Evolutionary conservation across 306 rosid genomes (phyloP), one percentile per base, ranked within the genome.

Genomic region (Quercus gilva): DNA sequence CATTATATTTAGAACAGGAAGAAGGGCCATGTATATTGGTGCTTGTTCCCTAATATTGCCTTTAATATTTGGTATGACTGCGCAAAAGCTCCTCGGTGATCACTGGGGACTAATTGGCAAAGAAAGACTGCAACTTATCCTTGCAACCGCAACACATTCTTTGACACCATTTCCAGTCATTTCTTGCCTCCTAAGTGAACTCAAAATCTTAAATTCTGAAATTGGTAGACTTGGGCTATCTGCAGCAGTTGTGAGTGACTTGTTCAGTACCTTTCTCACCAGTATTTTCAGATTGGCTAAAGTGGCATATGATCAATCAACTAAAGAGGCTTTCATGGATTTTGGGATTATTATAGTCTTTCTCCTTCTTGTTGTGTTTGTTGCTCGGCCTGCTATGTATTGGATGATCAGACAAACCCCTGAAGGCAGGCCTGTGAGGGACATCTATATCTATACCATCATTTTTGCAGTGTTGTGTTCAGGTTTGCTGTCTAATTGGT

Each of bases 321-420:
- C 26, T 3, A 6, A 4, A 5, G 37, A 10, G 3, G 86, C 84
- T 3, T 4, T 76, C 5, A 0, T 17, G 19, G 60, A 49, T 69
- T 0, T 84, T 1, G 55, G 2, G 2, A 23, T 28, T 1, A 33
- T 61, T 1, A 0, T 75, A 2, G 7, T 37, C 7, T 88, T 64
- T 57, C 0, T 80, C 2, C 1, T 80, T 0, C 6, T 82, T 35
- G 75, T 86, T 14, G 1, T 81, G 1, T 85, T 79, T 37, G 1
- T 85, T 7, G 52, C 81, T n/a, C 80, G 98, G 4, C 94, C 88
- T 1, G 71, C 60, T 0, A 85, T 91, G 93, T 61, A 78, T 9
- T 89, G 94, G 98, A 76, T 93, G n/a, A 84, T 89, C 29, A 84
- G 37, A 70, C 86, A 81, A 13, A 93, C 98, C 2, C 98, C 97